These are phyloP conservation scores for Casuarina equisetifolia DNA, from an alignment of 306 rosid genomes.

Conservation along the genomic window DNA sequence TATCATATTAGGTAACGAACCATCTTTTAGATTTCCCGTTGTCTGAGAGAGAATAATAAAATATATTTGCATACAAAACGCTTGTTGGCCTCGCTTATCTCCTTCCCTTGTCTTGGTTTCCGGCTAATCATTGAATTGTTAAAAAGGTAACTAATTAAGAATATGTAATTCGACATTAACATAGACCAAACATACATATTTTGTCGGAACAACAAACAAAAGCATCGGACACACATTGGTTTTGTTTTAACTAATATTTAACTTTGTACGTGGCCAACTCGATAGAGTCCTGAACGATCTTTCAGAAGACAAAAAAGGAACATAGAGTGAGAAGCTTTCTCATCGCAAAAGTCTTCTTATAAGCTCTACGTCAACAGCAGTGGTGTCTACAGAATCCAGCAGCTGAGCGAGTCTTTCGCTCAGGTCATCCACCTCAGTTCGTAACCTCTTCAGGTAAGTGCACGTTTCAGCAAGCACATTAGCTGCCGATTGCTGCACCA, in stretches of 20 bases:
- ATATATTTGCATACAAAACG: conserved; percentile 10
- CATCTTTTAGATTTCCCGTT: neutral
- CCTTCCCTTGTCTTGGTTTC: neutral
- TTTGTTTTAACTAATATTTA: neutral
- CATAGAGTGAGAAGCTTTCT: conserved; percentile 10
- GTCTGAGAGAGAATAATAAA: neutral
- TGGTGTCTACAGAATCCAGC: conserved; percentile 32
- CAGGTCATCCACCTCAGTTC: conserved; percentile 38
- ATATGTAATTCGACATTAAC: neutral
- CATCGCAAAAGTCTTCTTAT: conserved; percentile 22
- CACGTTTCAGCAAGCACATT: conserved; percentile 41
- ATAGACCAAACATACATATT: neutral
- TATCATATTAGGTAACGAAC: neutral
- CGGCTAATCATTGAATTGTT: conserved; percentile 1
- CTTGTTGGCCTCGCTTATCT: neutral
- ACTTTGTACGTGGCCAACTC: neutral
- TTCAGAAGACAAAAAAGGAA: neutral
- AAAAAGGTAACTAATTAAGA: neutral
- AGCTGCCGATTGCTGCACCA: conserved; percentile 29
- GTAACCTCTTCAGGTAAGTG: conserved; percentile 41
- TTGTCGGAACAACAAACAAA: neutral
- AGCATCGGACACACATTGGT: neutral
- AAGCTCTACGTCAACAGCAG: conserved; percentile 26
- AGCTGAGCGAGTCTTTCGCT: conserved; percentile 39
- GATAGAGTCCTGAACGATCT: neutral